Evolutionary conservation across 2,329 filamentous ascomycete species (phyloP).

Genomic region (Chaetothyriales sp.): DNA sequence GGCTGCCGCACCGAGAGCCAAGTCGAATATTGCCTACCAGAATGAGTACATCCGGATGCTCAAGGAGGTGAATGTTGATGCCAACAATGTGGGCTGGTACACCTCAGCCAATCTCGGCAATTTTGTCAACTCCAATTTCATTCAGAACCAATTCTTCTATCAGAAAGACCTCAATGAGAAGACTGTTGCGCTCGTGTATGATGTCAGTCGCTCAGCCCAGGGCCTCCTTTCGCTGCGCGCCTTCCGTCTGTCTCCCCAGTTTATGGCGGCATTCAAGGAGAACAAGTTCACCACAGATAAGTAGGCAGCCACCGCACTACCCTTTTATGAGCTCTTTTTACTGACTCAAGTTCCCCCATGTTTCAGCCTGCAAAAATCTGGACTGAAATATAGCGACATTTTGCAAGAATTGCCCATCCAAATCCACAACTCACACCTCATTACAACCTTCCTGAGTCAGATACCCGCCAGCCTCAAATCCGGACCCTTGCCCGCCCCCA

Average conservation of each 20-base stretch:
- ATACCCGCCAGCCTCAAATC: constrained; percentile 48
- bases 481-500: constrained; percentile 44
- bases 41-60: constrained; percentile 94
- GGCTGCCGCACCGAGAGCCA: constrained; percentile 77
- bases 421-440: constrained; percentile 92
- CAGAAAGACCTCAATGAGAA: constrained; percentile 81
- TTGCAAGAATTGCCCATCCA: constrained; percentile 75
- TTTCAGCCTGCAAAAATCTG: constrained; percentile 76
- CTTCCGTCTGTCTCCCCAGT: constrained; percentile 72
- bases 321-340: constrained; percentile 1
- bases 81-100: constrained; percentile 97
- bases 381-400: constrained; percentile 85
- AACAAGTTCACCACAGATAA: constrained; percentile 92
- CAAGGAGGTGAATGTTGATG: constrained; percentile 94
- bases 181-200: constrained; percentile 80
- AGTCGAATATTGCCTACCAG: constrained; percentile 77
- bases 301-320: constrained; percentile 44
- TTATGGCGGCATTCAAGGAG: constrained; percentile 90
- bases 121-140: constrained; percentile 85
- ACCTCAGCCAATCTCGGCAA: constrained; percentile 98
- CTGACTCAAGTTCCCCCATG: constrained; percentile 2
- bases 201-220: constrained; percentile 87
- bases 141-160: constrained; percentile 97
- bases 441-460: constrained; percentile 91
- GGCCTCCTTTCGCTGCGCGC: constrained; percentile 79